A percentile compares a stretch with the other conserved stretches of the same genome.
These are phyloP conservation scores for Diplocarpon rosae DNA, from an alignment of 2,329 filamentous ascomycete species.

Conservation along the genomic window DNA sequence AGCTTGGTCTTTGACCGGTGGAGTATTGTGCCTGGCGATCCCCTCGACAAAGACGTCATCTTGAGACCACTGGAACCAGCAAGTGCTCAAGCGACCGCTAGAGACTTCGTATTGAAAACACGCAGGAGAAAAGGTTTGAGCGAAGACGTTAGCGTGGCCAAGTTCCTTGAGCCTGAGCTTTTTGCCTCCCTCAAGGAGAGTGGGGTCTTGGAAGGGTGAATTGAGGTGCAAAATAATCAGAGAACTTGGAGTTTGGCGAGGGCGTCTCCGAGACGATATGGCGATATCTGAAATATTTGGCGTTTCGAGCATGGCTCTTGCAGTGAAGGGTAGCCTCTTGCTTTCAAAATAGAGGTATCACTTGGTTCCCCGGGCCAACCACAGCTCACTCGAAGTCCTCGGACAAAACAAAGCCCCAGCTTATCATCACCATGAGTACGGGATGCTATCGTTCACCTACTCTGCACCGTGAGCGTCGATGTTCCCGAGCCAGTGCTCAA, in stretches of 20 bases:
- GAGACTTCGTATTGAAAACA: constrained; percentile 96
- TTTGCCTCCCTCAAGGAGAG: constrained; percentile 82
- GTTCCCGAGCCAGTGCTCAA: no score
- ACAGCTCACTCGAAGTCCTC: no score
- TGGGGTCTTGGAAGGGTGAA: constrained; percentile 57
- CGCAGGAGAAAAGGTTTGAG: constrained; percentile 84
- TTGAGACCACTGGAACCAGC: constrained; percentile 80
- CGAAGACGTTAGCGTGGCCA: constrained; percentile 91
- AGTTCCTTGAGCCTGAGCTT: constrained; percentile 91
- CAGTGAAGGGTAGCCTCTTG: background rate
- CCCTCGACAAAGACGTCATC: constrained; percentile 77
- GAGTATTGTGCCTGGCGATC: constrained; percentile 92
- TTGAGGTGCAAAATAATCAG: constrained; percentile 11
- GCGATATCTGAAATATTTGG: constrained; percentile 8
- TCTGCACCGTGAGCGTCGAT: no score
- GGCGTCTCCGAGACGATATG: background rate
- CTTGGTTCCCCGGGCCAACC: background rate
- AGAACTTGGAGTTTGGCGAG: constrained; percentile 4
- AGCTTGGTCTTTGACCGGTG: constrained; percentile 91
- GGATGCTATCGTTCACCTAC: no score
- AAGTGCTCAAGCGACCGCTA: constrained; percentile 73
- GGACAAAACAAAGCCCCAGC: no score
- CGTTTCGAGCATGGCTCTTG: constrained; percentile 9
- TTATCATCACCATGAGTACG: no score
- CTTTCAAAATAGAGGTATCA: background rate